Conservation (phyloP, 1,284 basidiomycete species). For the Papiliotrema nemorosa region DNA sequence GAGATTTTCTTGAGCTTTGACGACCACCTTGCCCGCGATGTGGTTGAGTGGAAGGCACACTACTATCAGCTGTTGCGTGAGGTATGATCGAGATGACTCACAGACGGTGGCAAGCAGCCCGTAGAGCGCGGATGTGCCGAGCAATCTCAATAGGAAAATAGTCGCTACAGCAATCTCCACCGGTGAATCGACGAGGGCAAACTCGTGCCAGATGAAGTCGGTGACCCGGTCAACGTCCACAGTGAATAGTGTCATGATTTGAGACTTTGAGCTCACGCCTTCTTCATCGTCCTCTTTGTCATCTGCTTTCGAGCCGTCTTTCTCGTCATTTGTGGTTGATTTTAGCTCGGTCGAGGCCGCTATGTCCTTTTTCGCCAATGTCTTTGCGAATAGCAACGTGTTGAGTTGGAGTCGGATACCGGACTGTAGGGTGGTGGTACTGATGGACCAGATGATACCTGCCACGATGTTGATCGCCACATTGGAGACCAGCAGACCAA, state of each 20-base stretch:
- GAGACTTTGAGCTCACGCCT: constrained; percentile 81
- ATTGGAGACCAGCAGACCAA: constrained; percentile 64
- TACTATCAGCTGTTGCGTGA: constrained; percentile 6
- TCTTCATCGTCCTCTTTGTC: constrained; percentile 59
- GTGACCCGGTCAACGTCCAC: constrained; percentile 86
- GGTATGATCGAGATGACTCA: constrained; percentile 17
- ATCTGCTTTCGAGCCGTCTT: constrained; percentile 23
- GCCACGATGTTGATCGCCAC: constrained; percentile 55
- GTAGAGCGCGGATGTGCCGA: constrained; percentile 66
- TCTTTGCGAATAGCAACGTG: constrained; percentile 81
- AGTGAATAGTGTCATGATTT: constrained; percentile 70
- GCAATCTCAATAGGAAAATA: constrained; percentile 71
- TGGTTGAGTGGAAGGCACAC: constrained; percentile 85
- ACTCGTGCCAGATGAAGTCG: constrained; percentile 71
- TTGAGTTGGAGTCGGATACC: constrained; percentile 78
- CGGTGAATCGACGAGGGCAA: constrained; percentile 64
- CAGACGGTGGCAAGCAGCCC: constrained; percentile 73
- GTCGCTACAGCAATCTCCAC: constrained; percentile 76
- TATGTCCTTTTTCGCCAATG: constrained; percentile 79
- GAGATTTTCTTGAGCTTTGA: constrained; percentile 76
- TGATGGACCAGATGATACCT: constrained; percentile 47
- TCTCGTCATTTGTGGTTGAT: constrained; percentile 27
- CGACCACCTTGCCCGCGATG: constrained; percentile 77
- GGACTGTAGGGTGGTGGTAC: constrained; percentile 38
- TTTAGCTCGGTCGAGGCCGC: constrained; percentile 49